Conservation (phyloP, 305 asterid species). For the Solanum hybrid region DNA sequence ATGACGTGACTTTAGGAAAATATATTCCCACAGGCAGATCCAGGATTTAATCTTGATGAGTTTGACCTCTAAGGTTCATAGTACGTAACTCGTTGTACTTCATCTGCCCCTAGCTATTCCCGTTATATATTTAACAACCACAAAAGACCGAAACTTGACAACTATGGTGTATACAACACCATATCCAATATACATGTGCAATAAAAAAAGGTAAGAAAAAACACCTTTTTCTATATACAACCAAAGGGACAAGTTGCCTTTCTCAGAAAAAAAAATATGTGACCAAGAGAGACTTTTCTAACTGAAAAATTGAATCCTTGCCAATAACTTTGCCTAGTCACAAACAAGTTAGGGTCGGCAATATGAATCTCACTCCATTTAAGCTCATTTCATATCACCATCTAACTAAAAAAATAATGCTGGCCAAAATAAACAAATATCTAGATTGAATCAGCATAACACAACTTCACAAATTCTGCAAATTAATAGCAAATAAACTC, state of each 20-base stretch:
- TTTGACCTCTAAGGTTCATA: not conserved
- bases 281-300: not conserved
- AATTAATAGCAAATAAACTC: not conserved
- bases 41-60: not conserved
- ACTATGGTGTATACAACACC: not conserved
- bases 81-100: not conserved
- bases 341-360: not conserved
- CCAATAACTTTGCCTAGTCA: not conserved
- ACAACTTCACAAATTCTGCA: not conserved
- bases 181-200: not conserved
- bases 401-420: not conserved
- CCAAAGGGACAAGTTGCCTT: not conserved
- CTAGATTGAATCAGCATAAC: not conserved
- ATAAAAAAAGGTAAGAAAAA: not conserved
- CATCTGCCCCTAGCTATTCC: not conserved
- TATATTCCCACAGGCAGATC: not conserved
- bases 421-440: not conserved
- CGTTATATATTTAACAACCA: not conserved
- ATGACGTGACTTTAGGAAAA: not conserved
- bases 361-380: not conserved
- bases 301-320: not conserved
- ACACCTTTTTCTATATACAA: not conserved
- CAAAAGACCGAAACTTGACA: not conserved
- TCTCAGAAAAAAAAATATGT: not conserved
- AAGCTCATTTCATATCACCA: not conserved